Base-by-base conservation (phyloP, 2,329 filamentous ascomycete genomes). In the Penicillium olsonii region DNA sequence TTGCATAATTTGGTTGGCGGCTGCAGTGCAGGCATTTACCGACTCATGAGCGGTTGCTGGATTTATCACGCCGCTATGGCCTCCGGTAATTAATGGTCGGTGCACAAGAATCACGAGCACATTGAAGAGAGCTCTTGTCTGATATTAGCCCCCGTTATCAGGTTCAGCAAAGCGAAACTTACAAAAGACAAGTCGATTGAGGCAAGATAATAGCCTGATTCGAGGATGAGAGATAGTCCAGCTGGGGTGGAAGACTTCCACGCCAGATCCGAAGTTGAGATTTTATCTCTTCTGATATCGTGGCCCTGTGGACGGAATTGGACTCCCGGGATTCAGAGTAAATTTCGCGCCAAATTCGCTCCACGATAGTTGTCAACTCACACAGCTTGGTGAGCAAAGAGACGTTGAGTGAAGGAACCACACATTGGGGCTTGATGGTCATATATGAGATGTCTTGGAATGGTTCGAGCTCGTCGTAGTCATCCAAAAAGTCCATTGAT, bases 401-500 rank as follows among this genome's bases (percentile, higher is more conserved):
- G 4, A 62, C 57, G 46, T 62, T 62, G 19, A 59, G 22, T 5
- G 59, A 59, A 4, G 59, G 59, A 34, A 59, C 29, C 3, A 43
- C 54, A 5, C 18, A 19, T 15, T 35, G 41, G 3, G 44, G 54
- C 12, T 47, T 35, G 2, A 26, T 38, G 7, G 47, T 20, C 14
- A 47, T 55, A 61, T 66, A 75, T 5, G 63, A 66, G 42, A 78
- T 75, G 0, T 73, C 74, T 4, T 69, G 65, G 67, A 75, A 83
- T 17, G 71, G 66, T 41, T 82, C 78, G 0, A 79, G 65, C 51
- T 82, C 59, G n/a, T 62, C 59, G 15, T 59, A 62, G 74, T 43
- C 45, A 27, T 64, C 61, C n/a, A 64, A 29, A n/a, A 64, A 64
- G 14, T 61, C 50, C 9, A 79, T 72, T 0, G 79, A 74, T 0